Conservation (phyloP, 2,329 filamentous ascomycete genomes). For the Ceratocystis papillata region DNA sequence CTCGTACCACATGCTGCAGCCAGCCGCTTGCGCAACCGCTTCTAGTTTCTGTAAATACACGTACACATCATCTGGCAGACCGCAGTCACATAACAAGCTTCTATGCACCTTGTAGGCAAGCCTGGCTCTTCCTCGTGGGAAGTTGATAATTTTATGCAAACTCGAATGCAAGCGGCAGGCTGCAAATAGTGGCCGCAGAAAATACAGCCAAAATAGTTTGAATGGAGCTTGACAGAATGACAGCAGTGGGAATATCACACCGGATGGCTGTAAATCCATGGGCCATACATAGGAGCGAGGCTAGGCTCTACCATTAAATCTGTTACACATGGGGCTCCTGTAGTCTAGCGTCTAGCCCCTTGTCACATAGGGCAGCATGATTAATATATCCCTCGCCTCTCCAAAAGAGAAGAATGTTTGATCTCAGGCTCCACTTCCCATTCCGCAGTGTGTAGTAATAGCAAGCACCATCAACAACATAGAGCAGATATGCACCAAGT, state of each 20-base stretch:
- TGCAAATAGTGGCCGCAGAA: neutral
- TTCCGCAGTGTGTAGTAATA: neutral
- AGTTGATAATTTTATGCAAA: neutral
- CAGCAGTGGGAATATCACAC: neutral
- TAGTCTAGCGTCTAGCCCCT: neutral
- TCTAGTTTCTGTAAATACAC: neutral
- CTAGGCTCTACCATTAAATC: neutral
- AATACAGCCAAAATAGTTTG: neutral
- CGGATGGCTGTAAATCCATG: too few relatives aligned
- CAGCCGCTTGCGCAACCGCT: neutral
- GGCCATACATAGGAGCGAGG: neutral
- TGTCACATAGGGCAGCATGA: neutral
- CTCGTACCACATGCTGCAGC: neutral
- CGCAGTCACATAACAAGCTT: neutral
- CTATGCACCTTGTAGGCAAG: neutral
- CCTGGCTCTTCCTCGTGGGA: neutral
- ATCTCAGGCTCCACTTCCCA: neutral
- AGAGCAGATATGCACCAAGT: neutral
- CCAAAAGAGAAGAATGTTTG: neutral
- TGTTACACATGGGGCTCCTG: neutral
- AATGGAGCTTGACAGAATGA: neutral
- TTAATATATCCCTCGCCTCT: too few relatives aligned
- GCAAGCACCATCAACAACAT: neutral
- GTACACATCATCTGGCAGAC: neutral
- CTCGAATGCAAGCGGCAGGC: neutral